Evolutionary conservation across 495 filamentous ascomycete species (phyloP).

Genomic region (Xylaria flabelliformis): DNA sequence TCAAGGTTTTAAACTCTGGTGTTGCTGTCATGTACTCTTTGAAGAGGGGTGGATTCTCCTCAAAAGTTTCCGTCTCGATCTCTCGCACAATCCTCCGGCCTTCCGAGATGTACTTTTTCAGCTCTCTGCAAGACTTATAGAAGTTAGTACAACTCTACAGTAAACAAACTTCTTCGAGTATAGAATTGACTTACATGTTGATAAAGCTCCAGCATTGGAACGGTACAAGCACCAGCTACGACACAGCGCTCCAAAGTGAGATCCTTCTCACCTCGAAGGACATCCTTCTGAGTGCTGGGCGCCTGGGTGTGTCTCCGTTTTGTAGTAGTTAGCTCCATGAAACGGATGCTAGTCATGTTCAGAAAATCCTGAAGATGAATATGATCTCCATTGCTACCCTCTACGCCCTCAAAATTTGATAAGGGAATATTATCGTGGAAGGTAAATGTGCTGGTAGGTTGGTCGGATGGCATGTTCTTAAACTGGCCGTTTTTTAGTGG

Average conservation of each 20-base stretch:
- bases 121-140: slow-evolving; percentile 80
- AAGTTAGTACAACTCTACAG: slow-evolving; percentile 40
- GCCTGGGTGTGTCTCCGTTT: slow-evolving; percentile 87
- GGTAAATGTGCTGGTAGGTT: slow-evolving; percentile 52
- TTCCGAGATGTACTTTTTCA: slow-evolving; percentile 94
- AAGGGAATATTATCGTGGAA: slow-evolving; percentile 50
- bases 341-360: slow-evolving; percentile 92
- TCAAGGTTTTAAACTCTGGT: slow-evolving; percentile 78
- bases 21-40: slow-evolving; percentile 88
- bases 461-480: slow-evolving; percentile 51
- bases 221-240: slow-evolving; percentile 87
- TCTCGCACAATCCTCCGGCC: slow-evolving; percentile 85
- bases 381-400: slow-evolving; percentile 61
- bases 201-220: slow-evolving; percentile 91
- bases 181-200: slow-evolving; percentile 72
- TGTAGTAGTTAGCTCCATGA: slow-evolving; percentile 93
- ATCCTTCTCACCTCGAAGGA: slow-evolving; percentile 52
- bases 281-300: slow-evolving; percentile 54
- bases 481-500: slow-evolving; percentile 59
- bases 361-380: slow-evolving; percentile 93
- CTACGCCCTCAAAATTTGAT: slow-evolving; percentile 42
- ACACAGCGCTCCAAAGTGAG: slow-evolving; percentile 74
- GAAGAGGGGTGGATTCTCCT: slow-evolving; percentile 89
- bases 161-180: background rate
- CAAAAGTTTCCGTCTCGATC: slow-evolving; percentile 84